Conservation (phyloP, 495 filamentous ascomycete genomes). For the Immersiella caudata region DNA sequence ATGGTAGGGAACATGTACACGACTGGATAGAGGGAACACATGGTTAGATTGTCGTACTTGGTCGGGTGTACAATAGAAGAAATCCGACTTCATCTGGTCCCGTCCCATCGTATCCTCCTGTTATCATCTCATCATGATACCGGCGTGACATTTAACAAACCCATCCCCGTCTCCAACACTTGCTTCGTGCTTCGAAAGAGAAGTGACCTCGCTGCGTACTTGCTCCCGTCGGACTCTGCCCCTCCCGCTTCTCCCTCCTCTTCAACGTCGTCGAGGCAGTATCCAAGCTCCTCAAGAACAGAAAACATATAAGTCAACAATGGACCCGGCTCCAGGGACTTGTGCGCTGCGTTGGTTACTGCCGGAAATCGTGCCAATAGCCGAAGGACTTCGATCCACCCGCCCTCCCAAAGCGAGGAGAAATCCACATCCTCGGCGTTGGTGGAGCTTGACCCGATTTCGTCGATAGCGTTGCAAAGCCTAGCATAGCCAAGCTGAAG, state of each 20-base stretch:
- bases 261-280: slow-evolving; percentile 7
- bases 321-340: slow-evolving; percentile 3
- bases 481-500: slow-evolving; percentile 6
- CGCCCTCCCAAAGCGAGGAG: slow-evolving; percentile 4
- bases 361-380: slow-evolving; percentile 7
- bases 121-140: not conserved
- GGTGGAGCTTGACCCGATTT: not conserved
- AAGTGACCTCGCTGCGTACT: not conserved
- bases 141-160: slow-evolving; percentile 2
- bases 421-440: slow-evolving; percentile 7
- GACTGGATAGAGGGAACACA: not conserved
- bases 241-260: not conserved
- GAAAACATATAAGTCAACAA: slow-evolving; percentile 7
- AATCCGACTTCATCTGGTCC: not conserved
- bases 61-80: not conserved
- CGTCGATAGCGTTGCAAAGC: slow-evolving; percentile 1
- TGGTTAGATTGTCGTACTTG: not conserved
- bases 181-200: slow-evolving; percentile 8
- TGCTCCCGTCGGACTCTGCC: not conserved
- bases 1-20: not conserved
- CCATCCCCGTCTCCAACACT: slow-evolving; percentile 17
- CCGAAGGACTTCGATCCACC: slow-evolving; percentile 14
- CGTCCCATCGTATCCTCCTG: too few relatives aligned
- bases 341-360: not conserved
- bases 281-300: slow-evolving; percentile 10